Evolutionary conservation across 345 rosid species (phyloP).

Genomic region (Citrus reticulata): DNA sequence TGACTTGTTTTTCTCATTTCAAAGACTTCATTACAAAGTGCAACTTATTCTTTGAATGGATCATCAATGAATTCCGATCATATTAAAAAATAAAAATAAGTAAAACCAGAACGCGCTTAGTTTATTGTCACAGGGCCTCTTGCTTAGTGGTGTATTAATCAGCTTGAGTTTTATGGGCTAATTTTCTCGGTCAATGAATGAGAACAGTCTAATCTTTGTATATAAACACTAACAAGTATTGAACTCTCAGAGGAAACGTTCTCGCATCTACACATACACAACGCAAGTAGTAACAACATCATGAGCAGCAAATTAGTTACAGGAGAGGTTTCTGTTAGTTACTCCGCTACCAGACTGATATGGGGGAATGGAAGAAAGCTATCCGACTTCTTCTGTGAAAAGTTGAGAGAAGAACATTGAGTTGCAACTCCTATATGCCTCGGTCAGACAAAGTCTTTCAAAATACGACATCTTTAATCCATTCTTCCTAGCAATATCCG

Average conservation of each 20-base stretch:
- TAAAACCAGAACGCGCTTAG: no score
- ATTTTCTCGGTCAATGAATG: no score
- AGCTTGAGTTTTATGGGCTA: no score
- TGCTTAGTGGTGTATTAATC: no score
- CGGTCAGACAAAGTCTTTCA: constrained; percentile 21
- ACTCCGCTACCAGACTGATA: no score
- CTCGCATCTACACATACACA: background rate
- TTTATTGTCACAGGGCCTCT: no score
- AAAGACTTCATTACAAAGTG: no score
- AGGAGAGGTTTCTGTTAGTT: background rate
- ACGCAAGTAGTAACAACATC: background rate
- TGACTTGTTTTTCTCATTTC: no score
- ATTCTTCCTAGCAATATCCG: constrained; percentile 25
- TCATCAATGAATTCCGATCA: no score
- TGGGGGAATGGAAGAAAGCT: background rate
- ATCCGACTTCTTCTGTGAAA: background rate
- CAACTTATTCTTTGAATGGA: no score
- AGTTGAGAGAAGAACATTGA: background rate
- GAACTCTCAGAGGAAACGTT: background rate
- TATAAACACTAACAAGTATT: background rate
- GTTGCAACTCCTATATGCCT: background rate
- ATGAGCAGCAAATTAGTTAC: background rate
- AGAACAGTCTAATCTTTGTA: background rate
- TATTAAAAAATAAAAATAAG: no score
- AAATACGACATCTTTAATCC: constrained; percentile 33